Evolutionary conservation across 2,329 filamentous ascomycete species (phyloP).

Genomic region (Pseudocercospora vitis): DNA sequence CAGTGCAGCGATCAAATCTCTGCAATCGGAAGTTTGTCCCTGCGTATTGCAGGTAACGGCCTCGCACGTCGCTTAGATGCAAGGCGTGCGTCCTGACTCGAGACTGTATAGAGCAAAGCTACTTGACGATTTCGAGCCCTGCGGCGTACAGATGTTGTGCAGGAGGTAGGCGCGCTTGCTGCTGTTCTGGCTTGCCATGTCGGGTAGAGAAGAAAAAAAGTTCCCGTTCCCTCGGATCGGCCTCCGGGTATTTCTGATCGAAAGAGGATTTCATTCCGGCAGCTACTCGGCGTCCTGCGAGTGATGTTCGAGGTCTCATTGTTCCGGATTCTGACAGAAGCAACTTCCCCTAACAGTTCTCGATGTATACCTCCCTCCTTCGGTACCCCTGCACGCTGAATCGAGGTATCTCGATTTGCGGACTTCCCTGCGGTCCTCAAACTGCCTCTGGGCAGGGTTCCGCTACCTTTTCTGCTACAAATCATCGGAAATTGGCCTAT

Average conservation of each 20-base stretch:
- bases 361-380: no score
- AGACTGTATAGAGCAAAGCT: neutral
- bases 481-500: constrained; percentile 7
- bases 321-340: no score
- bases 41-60: constrained; percentile 16
- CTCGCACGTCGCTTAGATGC: constrained; percentile 11
- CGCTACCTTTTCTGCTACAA: neutral
- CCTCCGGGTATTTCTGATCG: no score
- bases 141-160: constrained; percentile 11
- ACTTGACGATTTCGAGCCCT: neutral
- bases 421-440: neutral
- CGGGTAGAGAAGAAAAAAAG: neutral
- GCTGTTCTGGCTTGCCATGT: constrained; percentile 2
- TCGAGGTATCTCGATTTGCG: neutral
- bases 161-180: constrained; percentile 1
- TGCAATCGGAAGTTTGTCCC: constrained; percentile 12
- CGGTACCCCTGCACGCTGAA: no score
- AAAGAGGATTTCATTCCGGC: no score
- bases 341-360: neutral
- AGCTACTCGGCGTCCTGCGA: no score
- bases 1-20: constrained; percentile 9
- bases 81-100: constrained; percentile 11
- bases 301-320: no score
- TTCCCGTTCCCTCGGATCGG: no score
- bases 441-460: neutral